Evolutionary conservation across 805 yeast species (phyloP).

Genomic region (Blastobotrys americana): DNA sequence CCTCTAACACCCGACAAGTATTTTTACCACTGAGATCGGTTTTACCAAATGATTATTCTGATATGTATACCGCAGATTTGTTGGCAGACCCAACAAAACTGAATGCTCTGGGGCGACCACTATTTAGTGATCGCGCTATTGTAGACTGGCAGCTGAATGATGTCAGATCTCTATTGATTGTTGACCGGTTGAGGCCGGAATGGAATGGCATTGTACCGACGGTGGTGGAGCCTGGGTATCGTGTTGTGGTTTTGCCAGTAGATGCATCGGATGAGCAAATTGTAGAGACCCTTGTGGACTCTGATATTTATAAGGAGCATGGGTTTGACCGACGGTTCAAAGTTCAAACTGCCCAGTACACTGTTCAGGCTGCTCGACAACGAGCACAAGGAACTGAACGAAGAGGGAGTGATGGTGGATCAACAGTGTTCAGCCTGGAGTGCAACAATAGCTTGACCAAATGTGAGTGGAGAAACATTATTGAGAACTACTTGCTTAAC

Average conservation of each 20-base stretch:
- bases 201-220: conserved; percentile 50
- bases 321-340: conserved; percentile 48
- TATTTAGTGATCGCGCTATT: conserved; percentile 53
- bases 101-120: conserved; percentile 41
- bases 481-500: conserved; percentile 48
- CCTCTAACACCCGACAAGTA: conserved; percentile 1
- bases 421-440: conserved; percentile 12
- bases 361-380: conserved; percentile 45
- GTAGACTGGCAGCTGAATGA: conserved; percentile 70
- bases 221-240: conserved; percentile 33
- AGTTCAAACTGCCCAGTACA: conserved; percentile 53
- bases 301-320: conserved; percentile 63
- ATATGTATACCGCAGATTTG: conserved; percentile 53
- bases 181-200: conserved; percentile 43
- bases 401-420: conserved; percentile 8
- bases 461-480: conserved; percentile 66
- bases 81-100: conserved; percentile 37
- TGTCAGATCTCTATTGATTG: conserved; percentile 54
- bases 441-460: conserved; percentile 35
- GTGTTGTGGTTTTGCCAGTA: conserved; percentile 47
- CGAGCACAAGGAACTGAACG: conserved; percentile 8
- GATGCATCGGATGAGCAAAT: conserved; percentile 43
- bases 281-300: conserved; percentile 42
- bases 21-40: conserved; percentile 38
- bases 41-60: conserved; percentile 44